These are phyloP conservation scores for Tuber melanosporum DNA, from an alignment of 495 filamentous ascomycete genomes.

Conservation along the genomic window DNA sequence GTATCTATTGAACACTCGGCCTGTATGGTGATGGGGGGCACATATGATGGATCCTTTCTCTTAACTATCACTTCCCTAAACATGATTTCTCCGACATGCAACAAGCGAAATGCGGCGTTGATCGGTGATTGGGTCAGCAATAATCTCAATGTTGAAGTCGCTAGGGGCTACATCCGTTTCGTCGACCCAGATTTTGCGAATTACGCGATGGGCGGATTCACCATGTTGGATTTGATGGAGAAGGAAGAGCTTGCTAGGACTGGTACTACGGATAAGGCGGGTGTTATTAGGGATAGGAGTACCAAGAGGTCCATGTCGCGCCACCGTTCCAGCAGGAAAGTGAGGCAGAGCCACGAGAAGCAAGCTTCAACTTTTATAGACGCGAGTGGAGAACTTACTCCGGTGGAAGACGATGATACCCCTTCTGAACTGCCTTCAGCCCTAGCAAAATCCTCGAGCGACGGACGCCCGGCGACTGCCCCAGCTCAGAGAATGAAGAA, in stretches of 20 bases:
- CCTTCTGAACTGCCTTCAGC: conserved; percentile 18
- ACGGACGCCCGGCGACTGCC: conserved; percentile 23
- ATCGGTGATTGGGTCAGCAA: conserved; percentile 64
- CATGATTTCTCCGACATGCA: conserved; percentile 65
- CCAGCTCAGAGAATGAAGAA: conserved; percentile 27
- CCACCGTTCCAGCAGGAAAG: conserved; percentile 30
- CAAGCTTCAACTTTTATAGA: background rate
- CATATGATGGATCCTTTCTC: conserved; percentile 71
- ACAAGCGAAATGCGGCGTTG: conserved; percentile 73
- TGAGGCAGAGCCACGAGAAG: conserved; percentile 24
- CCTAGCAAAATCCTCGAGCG: conserved; percentile 7
- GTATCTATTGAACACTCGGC: conserved; percentile 66
- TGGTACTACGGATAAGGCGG: conserved; percentile 25
- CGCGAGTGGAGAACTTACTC: background rate
- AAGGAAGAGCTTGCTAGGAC: conserved; percentile 35
- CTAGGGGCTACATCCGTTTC: conserved; percentile 66
- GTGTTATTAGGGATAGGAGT: conserved; percentile 32
- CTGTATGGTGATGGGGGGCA: conserved; percentile 67
- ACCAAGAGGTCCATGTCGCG: conserved; percentile 34
- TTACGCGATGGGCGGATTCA: conserved; percentile 37
- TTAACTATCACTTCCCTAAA: conserved; percentile 68
- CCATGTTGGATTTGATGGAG: conserved; percentile 40
- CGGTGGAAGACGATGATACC: conserved; percentile 24
- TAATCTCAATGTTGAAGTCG: conserved; percentile 55
- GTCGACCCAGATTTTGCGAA: conserved; percentile 42